Evolutionary conservation across 1,284 basidiomycete species (phyloP), one percentile per base, ranked within the genome.

Genomic region (Ustanciosporium gigantosporum): DNA sequence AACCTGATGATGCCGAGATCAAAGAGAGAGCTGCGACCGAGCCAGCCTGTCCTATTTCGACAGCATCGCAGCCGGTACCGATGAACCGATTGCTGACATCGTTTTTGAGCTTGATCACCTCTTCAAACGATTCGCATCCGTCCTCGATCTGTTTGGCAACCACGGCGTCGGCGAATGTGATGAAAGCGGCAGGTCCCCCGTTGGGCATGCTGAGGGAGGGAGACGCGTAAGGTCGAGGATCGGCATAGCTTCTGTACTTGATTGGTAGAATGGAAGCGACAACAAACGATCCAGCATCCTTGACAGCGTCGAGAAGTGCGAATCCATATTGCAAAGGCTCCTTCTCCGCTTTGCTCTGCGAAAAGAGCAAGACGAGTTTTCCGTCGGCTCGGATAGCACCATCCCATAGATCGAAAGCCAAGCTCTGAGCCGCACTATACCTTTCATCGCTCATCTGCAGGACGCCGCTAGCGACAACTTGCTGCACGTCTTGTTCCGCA

Each of bases 21-120:
- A 72, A 67, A 25, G 67, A 64, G 16, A 78, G 56, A 7, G 62
- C 50, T 20, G 62, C 67, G 20, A 59, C 38, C 9, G 51, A 31
- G 5, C 46, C 36, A 2, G 41, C 23, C 15, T 22, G 27, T 1
- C 37, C 40, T 4, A 51, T 34, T 5, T 49, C 48, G 39, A 62
- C 47, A n/a, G 25, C 41, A 22, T 46, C 68, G 37, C 48, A 52
- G 23, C 42, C 71, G 34, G 50, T 34, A 25, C 78, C 78, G 16
- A 80, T 40, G 52, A 80, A 68, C 7, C 78, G 68, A 40, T 73
- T 68, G 39, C 66, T 55, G 21, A 53, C 60, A 39, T 66, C 65
- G 34, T 72, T 56, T 36, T 75, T 73, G 32, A 80, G 73, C 15
- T 66, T 59, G 42, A 80, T 61, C 11, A 65, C 49, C 37, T 80